Evolutionary conservation across 345 rosid species (phyloP).

Genomic region (Trapa bicornis): DNA sequence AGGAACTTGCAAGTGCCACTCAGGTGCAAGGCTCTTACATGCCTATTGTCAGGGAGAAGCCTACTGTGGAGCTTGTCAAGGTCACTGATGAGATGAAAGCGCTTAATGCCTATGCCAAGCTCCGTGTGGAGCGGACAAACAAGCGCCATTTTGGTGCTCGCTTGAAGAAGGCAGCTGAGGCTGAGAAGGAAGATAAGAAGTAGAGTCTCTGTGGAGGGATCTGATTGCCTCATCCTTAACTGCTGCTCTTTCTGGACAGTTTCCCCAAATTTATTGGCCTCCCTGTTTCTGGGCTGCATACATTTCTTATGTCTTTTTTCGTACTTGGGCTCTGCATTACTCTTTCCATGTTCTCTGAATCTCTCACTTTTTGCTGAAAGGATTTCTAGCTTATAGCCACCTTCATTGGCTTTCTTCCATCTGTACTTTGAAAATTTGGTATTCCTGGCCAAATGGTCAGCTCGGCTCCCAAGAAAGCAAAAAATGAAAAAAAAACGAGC

Average conservation of each 20-base stretch:
- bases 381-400: too few species aligned
- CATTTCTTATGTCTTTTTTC: too few species aligned
- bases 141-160: constrained; percentile 27
- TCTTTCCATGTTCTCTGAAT: too few species aligned
- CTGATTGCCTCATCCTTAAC: not conserved
- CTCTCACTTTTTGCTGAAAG: too few species aligned
- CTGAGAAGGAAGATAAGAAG: constrained; percentile 29
- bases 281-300: too few species aligned
- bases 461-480: too few species aligned
- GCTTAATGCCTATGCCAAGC: constrained; percentile 31
- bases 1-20: constrained; percentile 35
- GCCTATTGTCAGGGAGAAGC: constrained; percentile 33
- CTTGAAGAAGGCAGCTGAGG: constrained; percentile 40
- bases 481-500: too few species aligned
- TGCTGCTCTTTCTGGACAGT: not conserved
- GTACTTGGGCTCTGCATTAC: too few species aligned
- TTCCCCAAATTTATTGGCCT: too few species aligned
- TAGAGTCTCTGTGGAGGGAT: not conserved
- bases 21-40: constrained; percentile 30
- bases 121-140: constrained; percentile 24
- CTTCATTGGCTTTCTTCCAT: too few species aligned
- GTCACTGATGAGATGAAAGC: constrained; percentile 32
- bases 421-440: too few species aligned
- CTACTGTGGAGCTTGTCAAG: constrained; percentile 31
- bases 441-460: too few species aligned